Base-by-base conservation (phyloP, 371 early-diverging fungal genomes). In the Basidiobolus meristosporus region DNA sequence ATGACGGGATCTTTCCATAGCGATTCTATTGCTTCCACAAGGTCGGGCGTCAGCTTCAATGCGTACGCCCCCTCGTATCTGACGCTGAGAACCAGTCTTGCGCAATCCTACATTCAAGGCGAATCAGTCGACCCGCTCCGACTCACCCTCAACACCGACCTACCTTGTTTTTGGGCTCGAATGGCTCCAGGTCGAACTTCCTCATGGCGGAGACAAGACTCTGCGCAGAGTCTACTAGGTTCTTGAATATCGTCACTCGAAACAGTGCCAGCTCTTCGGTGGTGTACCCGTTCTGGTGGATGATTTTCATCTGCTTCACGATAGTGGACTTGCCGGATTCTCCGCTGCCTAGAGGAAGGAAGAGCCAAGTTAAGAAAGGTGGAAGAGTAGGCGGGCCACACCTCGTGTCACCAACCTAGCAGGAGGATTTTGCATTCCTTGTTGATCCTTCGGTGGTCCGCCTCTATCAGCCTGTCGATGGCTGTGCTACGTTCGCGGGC, bases 261-360 rank as follows among this genome's bases (percentile, higher is more conserved):
- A 72, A 90, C 28, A 69, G 56, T 26, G 62, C 54, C 16, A 86
- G 65, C 48, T 93, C 95, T 35, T 75, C 74, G 41, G 63, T 58
- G 14, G 71, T 65, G 55, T 82, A 96, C 4, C 90, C 92, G 20
- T 72, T 66, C 49, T 82, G 84, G 57, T 90, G 82, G 45, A 92
- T 79, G 46, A 92, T 77, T 51, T 84, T 86, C 84, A 90, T 86
- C 55, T 90, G 90, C 44, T 90, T 90, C 23, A 88, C 76, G 41
- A 90, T 78, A 21, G 91, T 90, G 30, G 82, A 78, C 57, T 88
- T 88, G 40, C 90, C 90, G 22, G 84, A 83, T 57, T 90, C 90
- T 39, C 87, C 89, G 49, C 80, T 78, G 12, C 89, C 82, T 76
- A 41, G 9, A 53, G 26, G 9, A 26, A 26, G 26, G n/a, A 5